Conservation (phyloP, 164 flowering plant species). For the Echeveria elegans region DNA sequence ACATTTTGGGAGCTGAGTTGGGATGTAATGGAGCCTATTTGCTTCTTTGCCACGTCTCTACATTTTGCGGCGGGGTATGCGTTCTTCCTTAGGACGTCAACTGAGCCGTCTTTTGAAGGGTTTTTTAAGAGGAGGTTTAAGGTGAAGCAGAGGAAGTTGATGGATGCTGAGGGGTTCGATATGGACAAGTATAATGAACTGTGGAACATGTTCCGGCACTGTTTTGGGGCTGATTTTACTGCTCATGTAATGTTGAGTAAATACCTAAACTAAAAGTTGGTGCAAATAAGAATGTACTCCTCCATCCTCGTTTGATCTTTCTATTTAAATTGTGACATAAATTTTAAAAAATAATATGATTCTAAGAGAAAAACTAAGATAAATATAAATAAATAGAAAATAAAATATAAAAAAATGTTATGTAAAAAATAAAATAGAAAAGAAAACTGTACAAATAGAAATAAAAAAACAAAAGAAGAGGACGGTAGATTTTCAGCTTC, state of each 20-base stretch:
- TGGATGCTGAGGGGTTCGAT: conserved; percentile 23
- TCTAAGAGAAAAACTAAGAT: no score
- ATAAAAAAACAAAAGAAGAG: no score
- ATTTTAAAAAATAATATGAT: no score
- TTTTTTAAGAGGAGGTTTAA: conserved; percentile 26
- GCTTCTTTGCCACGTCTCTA: conserved; percentile 39
- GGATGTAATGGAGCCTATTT: conserved; percentile 59
- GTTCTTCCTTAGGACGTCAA: conserved; percentile 36
- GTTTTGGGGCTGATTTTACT: neutral
- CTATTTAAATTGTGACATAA: no score
- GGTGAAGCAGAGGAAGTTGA: conserved; percentile 26
- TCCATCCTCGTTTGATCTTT: no score
- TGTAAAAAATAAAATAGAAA: no score
- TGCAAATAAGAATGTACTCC: neutral
- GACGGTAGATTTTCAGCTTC: no score
- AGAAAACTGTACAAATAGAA: no score
- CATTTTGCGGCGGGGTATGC: conserved; percentile 27
- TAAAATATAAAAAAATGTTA: no score
- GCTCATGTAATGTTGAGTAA: neutral
- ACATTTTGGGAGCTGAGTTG: conserved; percentile 51
- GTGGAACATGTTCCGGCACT: conserved; percentile 12
- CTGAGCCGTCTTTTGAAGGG: conserved; percentile 40
- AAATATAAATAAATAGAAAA: no score
- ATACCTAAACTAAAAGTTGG: neutral
- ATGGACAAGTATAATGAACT: conserved; percentile 21